Conservation (phyloP, 495 filamentous ascomycete genomes). For the Margaritispora aquatica region DNA sequence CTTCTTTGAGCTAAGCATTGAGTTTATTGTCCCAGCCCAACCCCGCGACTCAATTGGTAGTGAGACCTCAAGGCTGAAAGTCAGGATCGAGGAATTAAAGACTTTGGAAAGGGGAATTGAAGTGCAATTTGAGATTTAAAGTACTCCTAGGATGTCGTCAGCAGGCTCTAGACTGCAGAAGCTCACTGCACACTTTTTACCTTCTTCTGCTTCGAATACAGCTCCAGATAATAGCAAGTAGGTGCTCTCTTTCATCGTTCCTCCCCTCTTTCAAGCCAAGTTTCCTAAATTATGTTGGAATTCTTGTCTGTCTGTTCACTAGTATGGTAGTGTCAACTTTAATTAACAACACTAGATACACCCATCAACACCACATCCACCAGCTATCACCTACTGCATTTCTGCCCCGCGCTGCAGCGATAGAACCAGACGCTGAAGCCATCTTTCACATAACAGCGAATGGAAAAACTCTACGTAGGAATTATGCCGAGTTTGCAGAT, state of each 20-base stretch:
- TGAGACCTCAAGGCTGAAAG: not conserved
- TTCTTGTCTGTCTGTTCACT: too few relatives aligned
- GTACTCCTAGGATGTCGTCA: slow-evolving; percentile 34
- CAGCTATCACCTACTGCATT: slow-evolving; percentile 86
- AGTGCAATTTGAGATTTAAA: not conserved
- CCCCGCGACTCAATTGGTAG: not conserved
- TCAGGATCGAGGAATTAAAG: not conserved
- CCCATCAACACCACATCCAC: slow-evolving; percentile 52
- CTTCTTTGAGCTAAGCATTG: not conserved
- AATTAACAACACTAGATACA: not conserved
- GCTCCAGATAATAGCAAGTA: slow-evolving; percentile 24
- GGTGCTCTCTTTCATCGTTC: not conserved
- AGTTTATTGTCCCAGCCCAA: not conserved
- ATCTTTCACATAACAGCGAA: slow-evolving; percentile 87
- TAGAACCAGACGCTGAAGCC: slow-evolving; percentile 84
- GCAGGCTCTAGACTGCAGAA: slow-evolving; percentile 41
- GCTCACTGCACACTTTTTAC: slow-evolving; percentile 57
- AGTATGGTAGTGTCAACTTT: too few relatives aligned
- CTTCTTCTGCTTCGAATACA: slow-evolving; percentile 31
- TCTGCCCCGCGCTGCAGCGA: slow-evolving; percentile 76
- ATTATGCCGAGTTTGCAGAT: slow-evolving; percentile 75
- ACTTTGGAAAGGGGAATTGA: not conserved
- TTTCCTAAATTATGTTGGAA: too few relatives aligned
- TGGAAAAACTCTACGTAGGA: slow-evolving; percentile 58
- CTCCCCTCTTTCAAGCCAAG: not conserved